phyloP scores from a whole-genome alignment of 139 green algal species.

The Picocystis salinarum region DNA sequence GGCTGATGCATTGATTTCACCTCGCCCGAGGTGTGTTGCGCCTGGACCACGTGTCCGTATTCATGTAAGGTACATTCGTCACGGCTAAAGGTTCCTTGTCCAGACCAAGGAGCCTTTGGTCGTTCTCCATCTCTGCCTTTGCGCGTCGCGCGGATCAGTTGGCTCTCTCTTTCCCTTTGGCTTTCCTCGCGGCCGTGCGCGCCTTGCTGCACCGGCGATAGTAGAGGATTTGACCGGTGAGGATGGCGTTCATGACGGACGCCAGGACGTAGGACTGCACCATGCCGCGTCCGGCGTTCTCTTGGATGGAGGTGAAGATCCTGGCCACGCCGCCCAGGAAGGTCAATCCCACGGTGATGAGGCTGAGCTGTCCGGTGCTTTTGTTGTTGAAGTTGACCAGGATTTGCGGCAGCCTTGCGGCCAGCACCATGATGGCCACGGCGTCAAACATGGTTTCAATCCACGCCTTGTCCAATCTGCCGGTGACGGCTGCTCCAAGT shows the following conservation, averaged over 20 bases:
- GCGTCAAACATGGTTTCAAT: constrained; percentile 27
- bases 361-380: constrained; percentile 43
- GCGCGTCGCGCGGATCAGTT: too few species aligned
- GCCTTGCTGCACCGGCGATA: too few species aligned
- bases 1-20: too few species aligned
- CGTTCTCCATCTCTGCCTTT: too few species aligned
- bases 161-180: too few species aligned
- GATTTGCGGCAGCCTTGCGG: constrained; percentile 47
- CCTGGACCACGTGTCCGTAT: too few species aligned
- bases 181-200: too few species aligned
- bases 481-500: constrained; percentile 8
- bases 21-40: too few species aligned
- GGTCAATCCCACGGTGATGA: constrained; percentile 45
- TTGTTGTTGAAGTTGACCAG: constrained; percentile 22
- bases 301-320: constrained; percentile 53
- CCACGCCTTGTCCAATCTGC: constrained; percentile 8
- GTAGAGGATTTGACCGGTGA: constrained; percentile 1
- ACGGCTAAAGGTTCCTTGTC: too few species aligned
- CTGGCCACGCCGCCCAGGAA: constrained; percentile 29
- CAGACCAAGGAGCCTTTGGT: too few species aligned
- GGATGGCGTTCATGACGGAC: background rate
- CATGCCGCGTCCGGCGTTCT: constrained; percentile 43
- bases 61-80: too few species aligned
- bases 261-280: background rate
- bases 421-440: constrained; percentile 47